These are phyloP conservation scores for Rubia balearica DNA, from an alignment of 305 asterid genomes.

Conservation along the genomic window DNA sequence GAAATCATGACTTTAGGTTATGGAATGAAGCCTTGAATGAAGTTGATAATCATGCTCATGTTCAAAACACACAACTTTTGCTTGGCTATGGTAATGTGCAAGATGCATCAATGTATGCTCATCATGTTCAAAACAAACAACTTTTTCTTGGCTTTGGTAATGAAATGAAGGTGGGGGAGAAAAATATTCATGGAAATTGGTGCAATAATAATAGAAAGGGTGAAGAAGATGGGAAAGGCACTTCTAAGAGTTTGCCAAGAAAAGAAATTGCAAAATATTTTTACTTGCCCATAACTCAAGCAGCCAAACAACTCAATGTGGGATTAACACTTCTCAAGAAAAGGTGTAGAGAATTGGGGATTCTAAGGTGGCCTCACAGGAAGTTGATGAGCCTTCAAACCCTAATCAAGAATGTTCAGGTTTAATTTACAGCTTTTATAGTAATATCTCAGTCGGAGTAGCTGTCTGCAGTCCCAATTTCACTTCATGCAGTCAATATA, in stretches of 20 bases:
- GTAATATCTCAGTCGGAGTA: no score
- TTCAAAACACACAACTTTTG: slow-evolving; percentile 8
- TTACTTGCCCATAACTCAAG: slow-evolving; percentile 74
- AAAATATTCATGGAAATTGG: not conserved
- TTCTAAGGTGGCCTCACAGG: slow-evolving; percentile 80
- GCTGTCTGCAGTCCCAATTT: no score
- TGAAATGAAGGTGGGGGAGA: slow-evolving; percentile 11
- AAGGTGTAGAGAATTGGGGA: slow-evolving; percentile 83
- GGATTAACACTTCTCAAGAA: slow-evolving; percentile 82
- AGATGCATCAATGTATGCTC: not conserved
- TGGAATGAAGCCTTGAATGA: slow-evolving; percentile 25
- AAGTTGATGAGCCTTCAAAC: slow-evolving; percentile 83
- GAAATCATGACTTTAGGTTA: slow-evolving; percentile 7
- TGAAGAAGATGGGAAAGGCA: no score
- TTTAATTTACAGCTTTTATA: not conserved
- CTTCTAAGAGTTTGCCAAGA: slow-evolving; percentile 34
- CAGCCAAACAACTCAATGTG: slow-evolving; percentile 67
- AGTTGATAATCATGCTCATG: not conserved
- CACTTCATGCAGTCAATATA: no score
- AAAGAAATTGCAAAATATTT: slow-evolving; percentile 47
- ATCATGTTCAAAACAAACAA: slow-evolving; percentile 4
- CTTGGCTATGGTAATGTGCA: slow-evolving; percentile 9
- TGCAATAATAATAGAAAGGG: not conserved
- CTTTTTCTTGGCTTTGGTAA: slow-evolving; percentile 11
- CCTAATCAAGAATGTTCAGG: slow-evolving; percentile 81